These are phyloP conservation scores for Clitopilus hobsonii DNA, from an alignment of 768 basidiomycete genomes.

Conservation along the genomic window DNA sequence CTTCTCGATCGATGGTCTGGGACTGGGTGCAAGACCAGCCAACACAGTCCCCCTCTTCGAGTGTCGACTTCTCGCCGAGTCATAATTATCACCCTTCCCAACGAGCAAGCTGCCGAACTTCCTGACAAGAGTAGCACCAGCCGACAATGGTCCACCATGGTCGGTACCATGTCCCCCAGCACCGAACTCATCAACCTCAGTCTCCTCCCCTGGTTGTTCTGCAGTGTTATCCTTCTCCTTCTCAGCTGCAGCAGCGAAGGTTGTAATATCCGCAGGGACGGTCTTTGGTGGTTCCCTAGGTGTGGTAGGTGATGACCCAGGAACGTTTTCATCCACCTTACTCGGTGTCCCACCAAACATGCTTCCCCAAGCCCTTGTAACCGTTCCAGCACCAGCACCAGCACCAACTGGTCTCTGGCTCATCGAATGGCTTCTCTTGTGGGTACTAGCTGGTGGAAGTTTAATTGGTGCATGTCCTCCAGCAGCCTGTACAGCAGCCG, in stretches of 20 bases:
- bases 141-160: constrained; percentile 32
- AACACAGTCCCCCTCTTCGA: constrained; percentile 50
- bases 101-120: constrained; percentile 72
- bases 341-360: constrained; percentile 45
- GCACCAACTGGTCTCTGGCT: constrained; percentile 58
- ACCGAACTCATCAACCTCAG: neutral
- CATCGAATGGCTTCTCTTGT: constrained; percentile 79
- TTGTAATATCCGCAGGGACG: constrained; percentile 59
- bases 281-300: constrained; percentile 46
- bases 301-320: constrained; percentile 1
- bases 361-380: constrained; percentile 51
- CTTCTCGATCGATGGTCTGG: constrained; percentile 32
- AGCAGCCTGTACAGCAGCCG: constrained; percentile 15
- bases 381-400: constrained; percentile 17
- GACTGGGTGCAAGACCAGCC: constrained; percentile 28
- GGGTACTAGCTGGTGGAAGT: constrained; percentile 73
- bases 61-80: constrained; percentile 8
- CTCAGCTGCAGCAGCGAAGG: constrained; percentile 38
- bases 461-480: constrained; percentile 40
- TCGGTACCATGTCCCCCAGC: neutral
- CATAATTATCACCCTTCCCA: constrained; percentile 36
- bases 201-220: neutral
- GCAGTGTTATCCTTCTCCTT: constrained; percentile 14
- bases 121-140: constrained; percentile 70
- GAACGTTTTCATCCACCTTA: constrained; percentile 7